These are phyloP conservation scores for Rickenella mellea DNA, from an alignment of 768 basidiomycete genomes.

Conservation along the genomic window DNA sequence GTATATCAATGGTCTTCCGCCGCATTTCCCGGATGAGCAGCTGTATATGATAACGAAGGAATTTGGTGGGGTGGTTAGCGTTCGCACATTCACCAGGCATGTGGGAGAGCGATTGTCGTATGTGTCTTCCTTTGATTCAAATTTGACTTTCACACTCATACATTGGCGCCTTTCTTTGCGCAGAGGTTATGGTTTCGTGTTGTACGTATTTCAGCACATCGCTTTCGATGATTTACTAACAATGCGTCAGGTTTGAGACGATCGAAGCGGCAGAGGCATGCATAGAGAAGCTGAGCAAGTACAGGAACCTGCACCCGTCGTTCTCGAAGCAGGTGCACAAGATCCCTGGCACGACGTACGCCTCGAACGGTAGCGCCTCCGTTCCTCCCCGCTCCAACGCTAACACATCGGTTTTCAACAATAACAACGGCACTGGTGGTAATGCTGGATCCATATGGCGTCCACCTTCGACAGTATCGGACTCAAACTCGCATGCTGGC, in stretches of 20 bases:
- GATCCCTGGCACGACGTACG: slow-evolving; percentile 67
- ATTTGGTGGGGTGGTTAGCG: slow-evolving; percentile 70
- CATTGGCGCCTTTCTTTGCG: slow-evolving; percentile 9
- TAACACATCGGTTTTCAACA: slow-evolving; percentile 1
- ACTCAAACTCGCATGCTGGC: background rate
- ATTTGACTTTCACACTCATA: background rate
- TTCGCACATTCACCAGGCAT: slow-evolving; percentile 76
- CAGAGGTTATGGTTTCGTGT: slow-evolving; percentile 71
- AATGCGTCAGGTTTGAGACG: slow-evolving; percentile 46
- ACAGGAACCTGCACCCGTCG: slow-evolving; percentile 75
- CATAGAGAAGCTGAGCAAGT: slow-evolving; percentile 58
- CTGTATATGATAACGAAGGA: slow-evolving; percentile 60
- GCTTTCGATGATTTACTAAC: background rate
- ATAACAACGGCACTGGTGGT: background rate
- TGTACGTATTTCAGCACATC: slow-evolving; percentile 37
- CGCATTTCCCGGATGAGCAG: slow-evolving; percentile 74
- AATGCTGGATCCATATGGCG: background rate
- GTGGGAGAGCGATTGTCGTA: slow-evolving; percentile 48
- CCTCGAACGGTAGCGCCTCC: slow-evolving; percentile 24
- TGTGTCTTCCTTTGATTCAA: slow-evolving; percentile 6
- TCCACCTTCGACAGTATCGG: background rate
- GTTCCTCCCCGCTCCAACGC: slow-evolving; percentile 8
- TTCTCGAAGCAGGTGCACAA: slow-evolving; percentile 85
- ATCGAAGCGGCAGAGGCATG: slow-evolving; percentile 66
- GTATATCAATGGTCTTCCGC: slow-evolving; percentile 82